phyloP scores from a whole-genome alignment of 805 yeast genomes.

The Starmerella vaccinii region DNA sequence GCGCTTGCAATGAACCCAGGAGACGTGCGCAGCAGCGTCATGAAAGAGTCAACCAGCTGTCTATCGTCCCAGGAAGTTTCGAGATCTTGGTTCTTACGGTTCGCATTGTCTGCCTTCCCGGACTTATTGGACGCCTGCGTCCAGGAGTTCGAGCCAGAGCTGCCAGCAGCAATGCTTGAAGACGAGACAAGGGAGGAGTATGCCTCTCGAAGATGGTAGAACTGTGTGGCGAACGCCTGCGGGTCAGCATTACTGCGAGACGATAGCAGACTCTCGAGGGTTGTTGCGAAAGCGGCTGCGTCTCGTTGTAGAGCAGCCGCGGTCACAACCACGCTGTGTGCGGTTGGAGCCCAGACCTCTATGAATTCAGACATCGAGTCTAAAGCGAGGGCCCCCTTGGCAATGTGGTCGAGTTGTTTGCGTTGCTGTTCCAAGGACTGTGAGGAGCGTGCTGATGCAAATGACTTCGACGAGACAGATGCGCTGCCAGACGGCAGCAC shows the following conservation, averaged over 20 bases:
- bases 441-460: constrained; percentile 1
- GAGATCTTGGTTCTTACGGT: not conserved
- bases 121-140: constrained; percentile 14
- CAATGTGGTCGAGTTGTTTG: constrained; percentile 11
- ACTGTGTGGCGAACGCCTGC: constrained; percentile 13
- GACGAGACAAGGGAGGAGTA: constrained; percentile 15
- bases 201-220: constrained; percentile 23
- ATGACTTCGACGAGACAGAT: not conserved
- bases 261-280: not conserved
- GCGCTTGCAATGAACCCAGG: constrained; percentile 31
- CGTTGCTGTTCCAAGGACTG: not conserved
- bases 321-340: constrained; percentile 15
- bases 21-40: constrained; percentile 29
- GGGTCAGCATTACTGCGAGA: constrained; percentile 13
- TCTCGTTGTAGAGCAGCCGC: constrained; percentile 21
- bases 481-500: too few relatives aligned
- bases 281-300: constrained; percentile 16
- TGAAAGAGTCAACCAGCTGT: constrained; percentile 28
- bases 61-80: constrained; percentile 26
- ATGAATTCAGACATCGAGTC: constrained; percentile 15
- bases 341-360: constrained; percentile 20
- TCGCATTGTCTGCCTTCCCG: not conserved
- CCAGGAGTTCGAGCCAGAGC: constrained; percentile 13
- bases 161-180: constrained; percentile 10
- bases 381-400: constrained; percentile 8